Evolutionary conservation across 192 early-diverging fungal species (phyloP), one percentile per base, ranked within the genome.

Genomic region (Mortierella alpina): DNA sequence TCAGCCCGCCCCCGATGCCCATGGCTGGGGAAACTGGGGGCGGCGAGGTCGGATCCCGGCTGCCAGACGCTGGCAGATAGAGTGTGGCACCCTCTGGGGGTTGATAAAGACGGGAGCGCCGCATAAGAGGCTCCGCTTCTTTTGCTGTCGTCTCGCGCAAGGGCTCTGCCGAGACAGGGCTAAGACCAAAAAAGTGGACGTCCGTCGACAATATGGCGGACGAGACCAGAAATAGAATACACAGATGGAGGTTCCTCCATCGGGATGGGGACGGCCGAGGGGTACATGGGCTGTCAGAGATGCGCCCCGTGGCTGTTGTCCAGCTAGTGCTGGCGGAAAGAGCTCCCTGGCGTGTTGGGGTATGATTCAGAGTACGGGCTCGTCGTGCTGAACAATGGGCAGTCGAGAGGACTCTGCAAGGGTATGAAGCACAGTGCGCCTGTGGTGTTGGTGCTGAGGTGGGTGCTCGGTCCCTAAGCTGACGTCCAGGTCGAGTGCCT

Each of bases 71-170:
- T 39, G 39, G 68, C 20, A n/a, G 23, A 54, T 75, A 75, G 45
- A 75, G 39, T 7, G 64, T 79, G 6, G 76, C 68, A 9, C 76
- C 76, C 12, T 79, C 45, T 9, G 76, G 76, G 15, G 76, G 76
- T 39, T 56, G 7, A 40, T 65, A 79, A 8, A 79, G 41, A 1
- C 69, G 53, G 6, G 72, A 66, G 22, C 64, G 64, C 13, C 44
- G 48, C 58, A 45, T 47, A 4, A 56, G 31, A 56, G 39, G 13
- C 41, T 31, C 56, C 13, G 22, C 10, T 49, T 22, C 49, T 20
- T 20, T 39, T 47, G 50, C 14, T n/a, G 46, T 14, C 4, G 50
- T 44, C 40, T 15, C 10, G 15, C 52, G 11, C 57, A 44, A 57
- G 49, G 63, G 64, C 57, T 66, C 59, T 31, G 73, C 66, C 2